Evolutionary conservation across 169 alveolate genomes (phyloP).

Genomic region (Plasmodium gallinaceum): DNA sequence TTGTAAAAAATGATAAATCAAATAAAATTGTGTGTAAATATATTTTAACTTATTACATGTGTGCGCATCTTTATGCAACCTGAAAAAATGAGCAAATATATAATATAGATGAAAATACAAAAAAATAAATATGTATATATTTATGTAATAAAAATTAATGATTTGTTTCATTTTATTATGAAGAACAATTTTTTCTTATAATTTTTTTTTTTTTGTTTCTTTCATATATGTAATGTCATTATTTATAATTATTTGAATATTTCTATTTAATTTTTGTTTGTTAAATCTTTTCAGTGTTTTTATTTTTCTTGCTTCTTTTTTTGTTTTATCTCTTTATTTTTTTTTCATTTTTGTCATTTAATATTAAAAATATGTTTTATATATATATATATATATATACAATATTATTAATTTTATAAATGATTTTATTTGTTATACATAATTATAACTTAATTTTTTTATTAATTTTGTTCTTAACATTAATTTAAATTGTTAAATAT

Average conservation of each 20-base stretch:
- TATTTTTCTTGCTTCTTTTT: not conserved
- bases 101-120: not conserved
- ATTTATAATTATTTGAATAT: constrained; percentile 2
- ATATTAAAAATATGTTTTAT: not conserved
- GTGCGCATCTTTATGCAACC: constrained; percentile 9
- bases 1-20: not conserved
- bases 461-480: not conserved
- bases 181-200: not conserved
- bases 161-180: constrained; percentile 13
- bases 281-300: not conserved
- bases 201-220: constrained; percentile 1
- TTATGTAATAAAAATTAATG: not conserved
- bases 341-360: not conserved
- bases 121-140: constrained; percentile 10
- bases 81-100: not conserved
- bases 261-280: constrained; percentile 11
- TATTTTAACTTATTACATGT: constrained; percentile 14
- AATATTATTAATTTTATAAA: not conserved
- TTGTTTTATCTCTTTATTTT: constrained; percentile 8
- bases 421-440: no score
- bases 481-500: constrained; percentile 9
- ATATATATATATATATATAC: constrained; percentile 1
- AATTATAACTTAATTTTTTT: no score
- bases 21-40: constrained; percentile 21
- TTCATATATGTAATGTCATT: not conserved